A percentile compares a stretch with the other conserved stretches of the same genome.
These are phyloP conservation scores for Saccharomycopsis olivae DNA, from an alignment of 805 yeast species.

Conservation along the genomic window DNA sequence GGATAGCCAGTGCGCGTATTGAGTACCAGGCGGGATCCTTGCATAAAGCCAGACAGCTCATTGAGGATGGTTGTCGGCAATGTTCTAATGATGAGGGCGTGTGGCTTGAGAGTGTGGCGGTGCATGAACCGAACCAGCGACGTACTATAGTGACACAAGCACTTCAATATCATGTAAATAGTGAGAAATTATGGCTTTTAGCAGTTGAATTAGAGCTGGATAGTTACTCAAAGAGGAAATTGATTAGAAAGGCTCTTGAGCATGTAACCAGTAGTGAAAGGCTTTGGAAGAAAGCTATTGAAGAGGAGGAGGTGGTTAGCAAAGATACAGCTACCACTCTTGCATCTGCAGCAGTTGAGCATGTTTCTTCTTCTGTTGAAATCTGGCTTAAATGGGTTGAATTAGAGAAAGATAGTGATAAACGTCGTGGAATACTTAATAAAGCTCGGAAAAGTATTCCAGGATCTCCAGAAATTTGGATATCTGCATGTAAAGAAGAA, in stretches of 20 bases:
- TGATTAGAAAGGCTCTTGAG: slow-evolving; percentile 65
- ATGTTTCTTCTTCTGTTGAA: slow-evolving; percentile 53
- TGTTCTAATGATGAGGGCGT: slow-evolving; percentile 60
- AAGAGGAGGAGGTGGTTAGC: slow-evolving; percentile 54
- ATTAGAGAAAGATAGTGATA: slow-evolving; percentile 28
- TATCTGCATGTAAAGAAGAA: slow-evolving; percentile 59
- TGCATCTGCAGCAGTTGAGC: slow-evolving; percentile 52
- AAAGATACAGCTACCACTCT: slow-evolving; percentile 39
- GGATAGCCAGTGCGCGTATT: slow-evolving; percentile 79
- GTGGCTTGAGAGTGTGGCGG: slow-evolving; percentile 73
- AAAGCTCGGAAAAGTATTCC: slow-evolving; percentile 47
- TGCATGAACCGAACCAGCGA: slow-evolving; percentile 43
- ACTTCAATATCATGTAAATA: slow-evolving; percentile 41
- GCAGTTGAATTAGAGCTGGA: slow-evolving; percentile 63
- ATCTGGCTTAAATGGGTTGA: slow-evolving; percentile 55
- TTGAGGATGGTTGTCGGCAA: slow-evolving; percentile 63
- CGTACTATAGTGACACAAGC: slow-evolving; percentile 58
- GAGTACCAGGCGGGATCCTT: slow-evolving; percentile 57
- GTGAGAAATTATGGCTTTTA: slow-evolving; percentile 61
- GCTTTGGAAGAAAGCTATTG: slow-evolving; percentile 63
- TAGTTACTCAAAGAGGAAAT: slow-evolving; percentile 36
- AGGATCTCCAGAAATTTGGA: slow-evolving; percentile 48
- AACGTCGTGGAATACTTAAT: slow-evolving; percentile 39
- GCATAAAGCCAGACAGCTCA: slow-evolving; percentile 45
- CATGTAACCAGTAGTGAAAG: slow-evolving; percentile 42